phyloP scores from a whole-genome alignment of 2,329 filamentous ascomycete species.

The Aureobasidium vineae region DNA sequence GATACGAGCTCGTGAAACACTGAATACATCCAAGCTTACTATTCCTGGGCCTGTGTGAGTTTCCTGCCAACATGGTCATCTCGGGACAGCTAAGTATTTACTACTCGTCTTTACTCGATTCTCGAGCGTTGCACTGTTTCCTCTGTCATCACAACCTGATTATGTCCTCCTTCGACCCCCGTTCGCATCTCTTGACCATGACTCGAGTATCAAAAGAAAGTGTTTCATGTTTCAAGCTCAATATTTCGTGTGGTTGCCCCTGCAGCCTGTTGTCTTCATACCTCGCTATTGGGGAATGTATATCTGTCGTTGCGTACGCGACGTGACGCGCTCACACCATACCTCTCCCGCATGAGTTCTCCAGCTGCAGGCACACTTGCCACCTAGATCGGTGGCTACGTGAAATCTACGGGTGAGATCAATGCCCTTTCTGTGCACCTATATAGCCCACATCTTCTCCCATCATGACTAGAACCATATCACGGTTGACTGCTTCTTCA shows the following conservation, averaged over 20 bases:
- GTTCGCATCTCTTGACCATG: neutral
- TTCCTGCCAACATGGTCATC: neutral
- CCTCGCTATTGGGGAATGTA: conserved; percentile 34
- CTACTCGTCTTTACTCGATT: neutral
- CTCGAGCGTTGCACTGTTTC: neutral
- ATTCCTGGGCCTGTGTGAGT: neutral
- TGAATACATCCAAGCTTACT: neutral
- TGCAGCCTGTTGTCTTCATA: conserved; percentile 36
- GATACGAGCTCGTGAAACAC: conserved; percentile 18
- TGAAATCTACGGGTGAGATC: neutral
- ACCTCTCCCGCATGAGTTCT: conserved; percentile 28
- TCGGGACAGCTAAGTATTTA: neutral
- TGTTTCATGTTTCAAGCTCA: conserved; percentile 25
- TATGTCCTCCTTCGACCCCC: neutral
- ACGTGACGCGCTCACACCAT: conserved; percentile 12
- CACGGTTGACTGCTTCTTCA: neutral
- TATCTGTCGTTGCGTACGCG: conserved; percentile 4
- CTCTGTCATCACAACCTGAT: neutral
- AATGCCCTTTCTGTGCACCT: neutral
- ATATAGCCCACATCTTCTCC: conserved; percentile 25
- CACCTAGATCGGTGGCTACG: conserved; percentile 7
- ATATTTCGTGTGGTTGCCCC: conserved; percentile 25
- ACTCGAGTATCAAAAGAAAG: neutral
- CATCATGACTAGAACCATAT: conserved; percentile 6
- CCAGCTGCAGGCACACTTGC: conserved; percentile 35